A percentile compares a stretch with the other conserved stretches of the same genome.
Conservation (phyloP, 1,139 yeast species). For the Trichomonascaceae sp. region DNA sequence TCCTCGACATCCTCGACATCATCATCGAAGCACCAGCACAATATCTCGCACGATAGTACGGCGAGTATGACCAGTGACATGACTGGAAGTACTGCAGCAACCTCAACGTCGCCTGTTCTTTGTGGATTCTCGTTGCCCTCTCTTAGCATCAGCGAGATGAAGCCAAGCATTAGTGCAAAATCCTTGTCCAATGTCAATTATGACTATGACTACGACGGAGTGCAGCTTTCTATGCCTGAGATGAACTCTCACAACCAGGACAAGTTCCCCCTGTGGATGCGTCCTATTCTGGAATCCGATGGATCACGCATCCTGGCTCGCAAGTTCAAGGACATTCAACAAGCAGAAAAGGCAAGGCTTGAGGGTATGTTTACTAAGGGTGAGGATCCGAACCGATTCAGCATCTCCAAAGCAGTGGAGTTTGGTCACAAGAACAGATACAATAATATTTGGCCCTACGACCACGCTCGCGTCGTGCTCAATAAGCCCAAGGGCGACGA, state of each 20-base stretch:
- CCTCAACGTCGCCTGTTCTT: background rate
- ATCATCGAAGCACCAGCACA: background rate
- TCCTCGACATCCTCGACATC: no score
- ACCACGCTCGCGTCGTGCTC: conserved; percentile 51
- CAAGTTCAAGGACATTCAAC: conserved; percentile 26
- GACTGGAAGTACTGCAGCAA: background rate
- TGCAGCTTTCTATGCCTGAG: background rate
- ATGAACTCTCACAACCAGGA: background rate
- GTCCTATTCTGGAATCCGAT: conserved; percentile 14
- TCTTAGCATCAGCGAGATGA: background rate
- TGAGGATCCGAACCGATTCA: conserved; percentile 8
- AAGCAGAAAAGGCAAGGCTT: conserved; percentile 26
- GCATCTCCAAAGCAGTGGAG: conserved; percentile 47
- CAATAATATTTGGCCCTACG: conserved; percentile 72
- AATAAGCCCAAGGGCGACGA: conserved; percentile 16
- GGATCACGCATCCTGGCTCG: conserved; percentile 25
- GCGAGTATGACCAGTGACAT: background rate
- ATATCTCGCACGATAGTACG: background rate
- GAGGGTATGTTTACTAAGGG: conserved; percentile 19
- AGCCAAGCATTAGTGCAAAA: background rate
- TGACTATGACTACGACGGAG: background rate
- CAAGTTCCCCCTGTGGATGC: conserved; percentile 27
- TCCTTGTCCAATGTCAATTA: background rate
- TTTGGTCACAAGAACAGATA: conserved; percentile 61
- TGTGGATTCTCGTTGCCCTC: background rate